phyloP scores from a whole-genome alignment of 306 rosid species.

The Betula pendula region DNA sequence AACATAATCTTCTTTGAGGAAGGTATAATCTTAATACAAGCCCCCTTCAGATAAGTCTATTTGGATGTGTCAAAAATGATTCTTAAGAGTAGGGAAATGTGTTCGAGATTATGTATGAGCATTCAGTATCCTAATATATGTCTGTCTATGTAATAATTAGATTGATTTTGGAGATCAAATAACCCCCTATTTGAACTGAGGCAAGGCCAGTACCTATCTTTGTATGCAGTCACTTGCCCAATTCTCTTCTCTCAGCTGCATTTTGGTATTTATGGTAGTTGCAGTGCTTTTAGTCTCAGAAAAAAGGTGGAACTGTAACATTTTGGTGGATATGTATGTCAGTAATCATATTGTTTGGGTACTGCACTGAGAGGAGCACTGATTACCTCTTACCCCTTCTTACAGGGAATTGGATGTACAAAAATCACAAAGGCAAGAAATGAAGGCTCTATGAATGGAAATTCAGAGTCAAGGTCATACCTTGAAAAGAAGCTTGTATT shows the following conservation, averaged over 20 bases:
- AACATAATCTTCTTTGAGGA: not conserved
- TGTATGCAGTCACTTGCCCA: not conserved
- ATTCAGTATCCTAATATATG: not conserved
- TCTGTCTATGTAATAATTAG: not conserved
- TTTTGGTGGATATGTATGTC: not conserved
- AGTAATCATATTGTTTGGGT: not conserved
- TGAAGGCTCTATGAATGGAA: slow-evolving; percentile 62
- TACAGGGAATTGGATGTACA: slow-evolving; percentile 95
- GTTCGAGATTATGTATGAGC: not conserved
- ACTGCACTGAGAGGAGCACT: slow-evolving; percentile 23
- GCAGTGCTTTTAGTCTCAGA: slow-evolving; percentile 16
- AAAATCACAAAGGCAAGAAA: slow-evolving; percentile 76
- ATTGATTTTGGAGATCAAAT: slow-evolving; percentile 16
- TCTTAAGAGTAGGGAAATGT: not conserved
- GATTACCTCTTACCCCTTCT: slow-evolving; percentile 28
- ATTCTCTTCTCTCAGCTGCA: slow-evolving; percentile 1
- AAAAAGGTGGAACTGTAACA: slow-evolving; percentile 4
- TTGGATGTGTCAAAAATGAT: not conserved
- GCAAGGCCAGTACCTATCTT: not conserved
- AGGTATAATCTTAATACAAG: not conserved
- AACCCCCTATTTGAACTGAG: not conserved
- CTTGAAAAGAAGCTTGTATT: slow-evolving; percentile 94
- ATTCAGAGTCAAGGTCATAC: slow-evolving; percentile 90
- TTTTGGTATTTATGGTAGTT: slow-evolving; percentile 11
- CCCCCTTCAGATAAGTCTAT: not conserved